A percentile compares a stretch with the other conserved stretches of the same genome.
Evolutionary conservation across 2,329 filamentous ascomycete species (phyloP).

Genomic region (Cladosporium sp.): DNA sequence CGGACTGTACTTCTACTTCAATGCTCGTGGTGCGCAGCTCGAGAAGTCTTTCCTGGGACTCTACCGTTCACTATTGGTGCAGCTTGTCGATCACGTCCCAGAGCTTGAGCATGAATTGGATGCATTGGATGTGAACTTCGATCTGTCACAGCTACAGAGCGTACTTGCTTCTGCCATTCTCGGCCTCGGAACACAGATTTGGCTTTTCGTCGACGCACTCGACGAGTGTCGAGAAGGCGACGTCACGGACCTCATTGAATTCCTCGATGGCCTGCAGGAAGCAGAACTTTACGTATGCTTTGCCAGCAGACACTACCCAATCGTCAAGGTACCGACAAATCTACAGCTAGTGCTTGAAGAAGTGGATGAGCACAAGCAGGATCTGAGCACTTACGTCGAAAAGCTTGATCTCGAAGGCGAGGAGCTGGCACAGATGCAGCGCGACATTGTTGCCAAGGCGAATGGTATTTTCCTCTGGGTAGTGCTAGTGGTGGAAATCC

Average conservation of each 20-base stretch:
- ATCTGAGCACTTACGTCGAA: constrained; percentile 34
- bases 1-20: constrained; percentile 48
- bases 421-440: constrained; percentile 23
- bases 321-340: constrained; percentile 32
- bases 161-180: constrained; percentile 16
- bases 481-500: constrained; percentile 41
- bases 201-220: constrained; percentile 43
- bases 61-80: constrained; percentile 48
- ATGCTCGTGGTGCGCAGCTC: constrained; percentile 40
- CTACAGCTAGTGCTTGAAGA: constrained; percentile 33
- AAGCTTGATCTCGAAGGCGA: constrained; percentile 27
- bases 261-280: constrained; percentile 32
- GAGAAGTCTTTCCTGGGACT: constrained; percentile 48
- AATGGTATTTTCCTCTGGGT: constrained; percentile 46
- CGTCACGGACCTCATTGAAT: constrained; percentile 35
- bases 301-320: constrained; percentile 44
- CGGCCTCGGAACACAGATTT: constrained; percentile 28
- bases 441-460: constrained; percentile 33
- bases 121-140: not conserved
- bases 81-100: constrained; percentile 35
- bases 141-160: not conserved
- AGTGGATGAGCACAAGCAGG: constrained; percentile 30
- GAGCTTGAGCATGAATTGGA: not conserved
- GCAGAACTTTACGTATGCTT: constrained; percentile 33
- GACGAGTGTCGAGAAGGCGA: constrained; percentile 43